Conservation (phyloP, 1,284 basidiomycete genomes). For the Ustilago vetiveriae region DNA sequence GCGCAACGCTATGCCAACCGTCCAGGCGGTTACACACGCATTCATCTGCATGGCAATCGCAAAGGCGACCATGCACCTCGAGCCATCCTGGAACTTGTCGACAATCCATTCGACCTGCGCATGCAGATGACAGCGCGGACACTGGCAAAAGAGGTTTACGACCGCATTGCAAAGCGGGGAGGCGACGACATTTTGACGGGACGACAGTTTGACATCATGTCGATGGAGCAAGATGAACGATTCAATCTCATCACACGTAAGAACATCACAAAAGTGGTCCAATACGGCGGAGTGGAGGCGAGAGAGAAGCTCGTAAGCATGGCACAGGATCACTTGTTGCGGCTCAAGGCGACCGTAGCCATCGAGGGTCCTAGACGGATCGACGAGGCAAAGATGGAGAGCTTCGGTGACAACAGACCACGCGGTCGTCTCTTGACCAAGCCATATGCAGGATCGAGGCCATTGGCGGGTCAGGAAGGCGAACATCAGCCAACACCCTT, state of each 20-base stretch:
- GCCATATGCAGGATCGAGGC: conserved; percentile 39
- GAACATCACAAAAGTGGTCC: conserved; percentile 58
- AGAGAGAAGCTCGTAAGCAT: conserved; percentile 44
- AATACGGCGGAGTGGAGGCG: conserved; percentile 55
- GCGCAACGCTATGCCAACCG: conserved; percentile 82
- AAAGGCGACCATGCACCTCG: conserved; percentile 91
- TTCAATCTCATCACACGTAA: conserved; percentile 56
- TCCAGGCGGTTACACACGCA: conserved; percentile 93
- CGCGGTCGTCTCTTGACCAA: conserved; percentile 52
- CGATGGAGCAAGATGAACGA: conserved; percentile 50
- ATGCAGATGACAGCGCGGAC: conserved; percentile 64
- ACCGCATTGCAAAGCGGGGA: conserved; percentile 45
- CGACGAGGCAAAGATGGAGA: conserved; percentile 40
- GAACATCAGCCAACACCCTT: conserved; percentile 31
- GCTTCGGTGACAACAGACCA: conserved; percentile 32
- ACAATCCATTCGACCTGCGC: conserved; percentile 87
- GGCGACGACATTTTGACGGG: conserved; percentile 44
- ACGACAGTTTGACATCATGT: conserved; percentile 32
- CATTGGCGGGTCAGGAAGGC: conserved; percentile 44
- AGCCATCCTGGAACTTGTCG: conserved; percentile 91
- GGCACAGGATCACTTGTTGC: conserved; percentile 51
- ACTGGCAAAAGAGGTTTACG: conserved; percentile 56
- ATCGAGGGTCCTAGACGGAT: conserved; percentile 47
- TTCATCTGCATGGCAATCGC: conserved; percentile 87
- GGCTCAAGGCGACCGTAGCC: conserved; percentile 52